phyloP scores from a whole-genome alignment of 108 stramenopile species.

The Cyclotella choctawhatcheeana region DNA sequence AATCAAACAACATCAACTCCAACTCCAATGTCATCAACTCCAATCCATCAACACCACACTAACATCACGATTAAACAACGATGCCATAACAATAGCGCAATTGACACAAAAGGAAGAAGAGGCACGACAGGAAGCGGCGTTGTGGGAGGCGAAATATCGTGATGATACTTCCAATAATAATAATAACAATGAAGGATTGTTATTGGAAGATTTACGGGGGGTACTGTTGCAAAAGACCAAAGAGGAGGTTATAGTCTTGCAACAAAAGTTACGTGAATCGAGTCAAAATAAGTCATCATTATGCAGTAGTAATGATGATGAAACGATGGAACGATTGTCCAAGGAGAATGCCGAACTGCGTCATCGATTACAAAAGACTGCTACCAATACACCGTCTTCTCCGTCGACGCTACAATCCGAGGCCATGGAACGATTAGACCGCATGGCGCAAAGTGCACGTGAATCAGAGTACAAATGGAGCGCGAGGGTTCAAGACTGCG shows the following conservation, averaged over 20 bases:
- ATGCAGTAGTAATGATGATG: not conserved
- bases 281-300: not conserved
- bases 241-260: constrained; percentile 7
- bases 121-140: constrained; percentile 38
- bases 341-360: constrained; percentile 23
- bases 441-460: constrained; percentile 15
- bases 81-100: constrained; percentile 10
- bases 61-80: not conserved
- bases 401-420: not conserved
- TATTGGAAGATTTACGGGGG: constrained; percentile 22
- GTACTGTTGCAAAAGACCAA: constrained; percentile 29
- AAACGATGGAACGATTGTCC: not conserved
- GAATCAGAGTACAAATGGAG: constrained; percentile 27
- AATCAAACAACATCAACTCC: constrained; percentile 16
- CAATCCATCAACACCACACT: constrained; percentile 15
- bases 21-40: constrained; percentile 27
- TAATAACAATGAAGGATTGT: not conserved
- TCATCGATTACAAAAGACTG: not conserved
- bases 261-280: constrained; percentile 5
- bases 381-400: not conserved
- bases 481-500: not conserved
- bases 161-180: constrained; percentile 18
- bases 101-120: constrained; percentile 28
- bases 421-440: constrained; percentile 13
- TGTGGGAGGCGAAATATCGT: constrained; percentile 40